Base-by-base conservation (phyloP, 345 rosid genomes). In the Lenwebbia sp. region DNA sequence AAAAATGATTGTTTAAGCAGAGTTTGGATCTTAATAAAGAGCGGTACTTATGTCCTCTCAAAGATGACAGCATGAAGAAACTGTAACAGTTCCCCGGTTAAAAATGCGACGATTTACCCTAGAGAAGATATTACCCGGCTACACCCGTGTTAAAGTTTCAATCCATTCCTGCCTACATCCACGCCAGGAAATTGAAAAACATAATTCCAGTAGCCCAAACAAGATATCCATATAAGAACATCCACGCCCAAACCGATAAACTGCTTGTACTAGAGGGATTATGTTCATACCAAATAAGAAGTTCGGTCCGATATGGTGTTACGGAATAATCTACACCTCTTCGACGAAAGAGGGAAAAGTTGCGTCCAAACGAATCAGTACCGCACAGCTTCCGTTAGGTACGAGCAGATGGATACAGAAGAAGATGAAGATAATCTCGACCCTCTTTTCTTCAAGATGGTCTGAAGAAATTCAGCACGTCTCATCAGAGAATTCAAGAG, bases 401-500 rank as follows among this genome's bases (percentile, higher is more conserved):
- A 83, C 70, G 49, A 75, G 82, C 50, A 10, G 58, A 84, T 82
- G 57, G 88, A 75, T 85, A 70, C 25, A 33, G 44, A 81, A 47
- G 44, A 81, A n/a, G 51, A 74, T 49, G 49, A 60, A 44, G 37
- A 60, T 87, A 84, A 83, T 58, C 52, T 86, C 65, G 52, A 65
- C 87, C 21, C 44, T 51, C 58, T 25, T 62, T 86, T 86, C 85
- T 76, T 22, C 54, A 52, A 76, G 62, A 87, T 84, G 82, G 86
- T 87, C 86, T 83, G 88, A 86, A 83, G 89, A 70, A 83, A 70
- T 70, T 70, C 40, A 83, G 90, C 89, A 83, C 70, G 89, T 90
- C 62, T 65, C 58, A 85, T 86, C 84, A 83, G 74, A 50, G 62
- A 85, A 82, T 53, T 7, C n/a, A 1, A 70, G 22, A 30, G 41